Percentiles rank a stretch among this genome's conserved stretches.
These are phyloP conservation scores for Cyclospora cayetanensis DNA, from an alignment of 169 alveolate genomes.

Conservation along the genomic window DNA sequence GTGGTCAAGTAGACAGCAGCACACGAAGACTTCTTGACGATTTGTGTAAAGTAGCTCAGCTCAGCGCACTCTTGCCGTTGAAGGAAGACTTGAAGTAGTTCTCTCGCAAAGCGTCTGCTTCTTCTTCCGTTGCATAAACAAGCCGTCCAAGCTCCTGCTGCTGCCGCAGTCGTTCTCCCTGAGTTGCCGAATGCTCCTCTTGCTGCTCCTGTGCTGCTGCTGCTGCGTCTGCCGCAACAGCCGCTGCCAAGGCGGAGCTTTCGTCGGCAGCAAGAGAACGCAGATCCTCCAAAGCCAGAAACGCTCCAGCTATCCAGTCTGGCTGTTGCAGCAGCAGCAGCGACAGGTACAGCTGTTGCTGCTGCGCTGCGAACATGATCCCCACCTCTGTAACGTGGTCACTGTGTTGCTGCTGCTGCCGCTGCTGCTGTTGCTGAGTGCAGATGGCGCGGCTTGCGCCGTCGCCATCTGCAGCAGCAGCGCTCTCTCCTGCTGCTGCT, in stretches of 20 bases:
- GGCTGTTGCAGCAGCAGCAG: neutral
- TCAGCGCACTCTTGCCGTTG: neutral
- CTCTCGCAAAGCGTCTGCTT: neutral
- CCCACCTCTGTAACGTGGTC: neutral
- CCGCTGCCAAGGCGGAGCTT: neutral
- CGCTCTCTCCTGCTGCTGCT: neutral
- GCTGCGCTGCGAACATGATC: neutral
- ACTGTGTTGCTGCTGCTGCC: neutral
- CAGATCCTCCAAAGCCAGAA: neutral
- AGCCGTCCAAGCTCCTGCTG: neutral
- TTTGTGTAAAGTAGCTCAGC: too few species aligned
- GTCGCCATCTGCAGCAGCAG: neutral
- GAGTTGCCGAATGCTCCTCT: too few species aligned
- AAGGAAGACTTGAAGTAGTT: neutral
- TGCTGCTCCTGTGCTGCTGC: neutral
- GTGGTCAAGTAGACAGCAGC: too few species aligned
- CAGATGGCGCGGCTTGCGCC: neutral
- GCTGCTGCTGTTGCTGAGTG: neutral
- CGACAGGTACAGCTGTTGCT: neutral
- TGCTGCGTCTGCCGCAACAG: neutral
- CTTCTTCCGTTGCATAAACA: neutral
- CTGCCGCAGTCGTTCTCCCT: too few species aligned
- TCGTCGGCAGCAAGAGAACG: neutral
- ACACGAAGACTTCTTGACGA: too few species aligned
- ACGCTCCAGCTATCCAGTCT: neutral